A percentile compares a stretch with the other conserved stretches of the same genome.
Conservation (phyloP, 2,329 filamentous ascomycete genomes). For the Magnaporthiopsis incrustans region DNA sequence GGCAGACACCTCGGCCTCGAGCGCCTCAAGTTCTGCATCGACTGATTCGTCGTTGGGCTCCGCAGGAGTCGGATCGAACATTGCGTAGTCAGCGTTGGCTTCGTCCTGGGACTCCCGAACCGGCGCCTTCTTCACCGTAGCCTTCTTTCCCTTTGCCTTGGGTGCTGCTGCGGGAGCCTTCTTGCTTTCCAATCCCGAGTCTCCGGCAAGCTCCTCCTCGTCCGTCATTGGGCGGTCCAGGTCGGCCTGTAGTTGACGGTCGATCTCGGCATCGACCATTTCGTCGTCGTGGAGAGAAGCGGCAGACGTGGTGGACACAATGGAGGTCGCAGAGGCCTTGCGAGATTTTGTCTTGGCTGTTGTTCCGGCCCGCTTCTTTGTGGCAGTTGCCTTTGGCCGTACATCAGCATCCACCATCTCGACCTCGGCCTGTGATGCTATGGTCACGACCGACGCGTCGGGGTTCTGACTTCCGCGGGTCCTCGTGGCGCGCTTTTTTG, state of each 20-base stretch:
- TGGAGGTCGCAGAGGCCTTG: slow-evolving; percentile 39
- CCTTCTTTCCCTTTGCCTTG: slow-evolving; percentile 20
- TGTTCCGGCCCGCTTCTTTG: slow-evolving; percentile 36
- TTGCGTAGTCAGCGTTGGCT: slow-evolving; percentile 31
- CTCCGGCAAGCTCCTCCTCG: slow-evolving; percentile 39
- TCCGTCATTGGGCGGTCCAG: slow-evolving; percentile 49
- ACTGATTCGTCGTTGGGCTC: slow-evolving; percentile 39
- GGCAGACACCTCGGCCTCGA: slow-evolving; percentile 41
- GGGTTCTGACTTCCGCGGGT: slow-evolving; percentile 38
- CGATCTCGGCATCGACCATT: slow-evolving; percentile 56
- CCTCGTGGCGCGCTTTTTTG: slow-evolving; percentile 52
- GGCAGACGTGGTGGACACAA: slow-evolving; percentile 36
- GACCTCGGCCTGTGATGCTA: slow-evolving; percentile 28
- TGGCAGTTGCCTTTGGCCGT: slow-evolving; percentile 19
- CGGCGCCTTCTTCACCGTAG: slow-evolving; percentile 18
- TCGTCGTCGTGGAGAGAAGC: slow-evolving; percentile 30
- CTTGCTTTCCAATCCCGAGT: slow-evolving; percentile 37
- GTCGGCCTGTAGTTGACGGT: slow-evolving; percentile 57
- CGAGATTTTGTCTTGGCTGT: slow-evolving; percentile 33
- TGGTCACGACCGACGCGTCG: slow-evolving; percentile 27
- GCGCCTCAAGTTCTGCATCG: slow-evolving; percentile 40
- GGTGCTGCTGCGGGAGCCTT: slow-evolving; percentile 21
- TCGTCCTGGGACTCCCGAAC: slow-evolving; percentile 21
- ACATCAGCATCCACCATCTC: slow-evolving; percentile 30
- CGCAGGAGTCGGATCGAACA: slow-evolving; percentile 42